Evolutionary conservation across 768 basidiomycete genomes (phyloP).

Genomic region (Phylloporus scabripes): DNA sequence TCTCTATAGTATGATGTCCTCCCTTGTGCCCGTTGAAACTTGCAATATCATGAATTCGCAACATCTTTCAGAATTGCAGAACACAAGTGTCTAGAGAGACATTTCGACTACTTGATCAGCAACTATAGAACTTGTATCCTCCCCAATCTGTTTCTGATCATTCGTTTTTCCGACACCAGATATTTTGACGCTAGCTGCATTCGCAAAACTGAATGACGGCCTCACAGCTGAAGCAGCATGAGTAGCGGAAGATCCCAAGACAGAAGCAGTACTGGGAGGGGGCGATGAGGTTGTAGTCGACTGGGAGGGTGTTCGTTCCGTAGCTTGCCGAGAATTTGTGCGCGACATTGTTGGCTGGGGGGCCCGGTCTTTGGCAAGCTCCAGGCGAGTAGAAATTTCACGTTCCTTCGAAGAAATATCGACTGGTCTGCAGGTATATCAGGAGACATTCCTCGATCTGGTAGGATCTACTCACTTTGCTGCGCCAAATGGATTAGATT

Average conservation of each 20-base stretch:
- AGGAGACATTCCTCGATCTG: conserved; percentile 1
- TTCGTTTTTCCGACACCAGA: conserved; percentile 14
- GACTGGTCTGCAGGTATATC: conserved; percentile 57
- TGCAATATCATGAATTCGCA: not conserved
- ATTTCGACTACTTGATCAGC: conserved; percentile 16
- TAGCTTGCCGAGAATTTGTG: conserved; percentile 44
- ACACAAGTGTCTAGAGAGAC: conserved; percentile 12
- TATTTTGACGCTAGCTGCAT: conserved; percentile 48
- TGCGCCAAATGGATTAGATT: conserved; percentile 80
- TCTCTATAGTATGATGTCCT: not conserved
- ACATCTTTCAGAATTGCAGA: conserved; percentile 1
- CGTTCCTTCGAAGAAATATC: conserved; percentile 76
- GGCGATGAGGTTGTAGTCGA: conserved; percentile 31
- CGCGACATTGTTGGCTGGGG: conserved; percentile 39
- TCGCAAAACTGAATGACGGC: conserved; percentile 78
- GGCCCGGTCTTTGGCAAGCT: conserved; percentile 33
- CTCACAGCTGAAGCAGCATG: conserved; percentile 47
- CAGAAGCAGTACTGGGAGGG: conserved; percentile 13
- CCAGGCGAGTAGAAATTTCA: conserved; percentile 63
- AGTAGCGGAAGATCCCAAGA: conserved; percentile 22
- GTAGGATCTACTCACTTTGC: conserved; percentile 54
- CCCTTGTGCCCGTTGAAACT: not conserved
- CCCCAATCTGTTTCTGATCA: conserved; percentile 8
- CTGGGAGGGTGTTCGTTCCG: conserved; percentile 39
- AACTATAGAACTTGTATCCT: not conserved